phyloP scores from a whole-genome alignment of 2,329 filamentous ascomycete species.

The Hypoxylon rubiginosum region DNA sequence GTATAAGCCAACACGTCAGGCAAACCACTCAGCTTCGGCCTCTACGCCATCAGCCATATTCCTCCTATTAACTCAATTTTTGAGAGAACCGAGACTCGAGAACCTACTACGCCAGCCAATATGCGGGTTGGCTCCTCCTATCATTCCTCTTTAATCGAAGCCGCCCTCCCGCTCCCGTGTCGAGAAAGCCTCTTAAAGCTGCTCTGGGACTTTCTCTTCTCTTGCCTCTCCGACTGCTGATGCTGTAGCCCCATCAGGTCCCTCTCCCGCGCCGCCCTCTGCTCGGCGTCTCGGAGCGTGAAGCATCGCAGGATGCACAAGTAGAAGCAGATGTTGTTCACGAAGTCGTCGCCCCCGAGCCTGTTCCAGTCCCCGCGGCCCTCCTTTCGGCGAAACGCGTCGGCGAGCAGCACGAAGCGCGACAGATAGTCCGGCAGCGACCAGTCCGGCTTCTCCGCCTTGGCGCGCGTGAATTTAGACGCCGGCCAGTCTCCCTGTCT shows the following conservation, averaged over 20 bases:
- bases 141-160: constrained; percentile 4
- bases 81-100: not conserved
- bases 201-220: constrained; percentile 20
- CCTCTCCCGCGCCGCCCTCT: constrained; percentile 31
- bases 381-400: constrained; percentile 40
- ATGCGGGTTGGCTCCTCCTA: not conserved
- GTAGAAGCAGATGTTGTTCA: constrained; percentile 43
- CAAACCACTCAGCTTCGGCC: not conserved
- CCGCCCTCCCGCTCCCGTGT: constrained; percentile 14
- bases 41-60: not conserved
- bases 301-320: constrained; percentile 47
- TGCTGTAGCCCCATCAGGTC: not conserved
- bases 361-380: constrained; percentile 43
- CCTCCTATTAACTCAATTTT: not conserved
- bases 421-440: constrained; percentile 46
- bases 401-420: constrained; percentile 48
- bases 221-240: not conserved
- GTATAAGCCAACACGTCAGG: not conserved
- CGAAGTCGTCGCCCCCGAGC: constrained; percentile 40
- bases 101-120: not conserved
- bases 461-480: constrained; percentile 30
- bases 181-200: constrained; percentile 29
- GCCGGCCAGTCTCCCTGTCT: constrained; percentile 41
- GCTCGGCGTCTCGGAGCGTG: constrained; percentile 43
- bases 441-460: constrained; percentile 43